Base-by-base conservation (phyloP, 2,329 filamentous ascomycete genomes). In the Albifimbria verrucaria region DNA sequence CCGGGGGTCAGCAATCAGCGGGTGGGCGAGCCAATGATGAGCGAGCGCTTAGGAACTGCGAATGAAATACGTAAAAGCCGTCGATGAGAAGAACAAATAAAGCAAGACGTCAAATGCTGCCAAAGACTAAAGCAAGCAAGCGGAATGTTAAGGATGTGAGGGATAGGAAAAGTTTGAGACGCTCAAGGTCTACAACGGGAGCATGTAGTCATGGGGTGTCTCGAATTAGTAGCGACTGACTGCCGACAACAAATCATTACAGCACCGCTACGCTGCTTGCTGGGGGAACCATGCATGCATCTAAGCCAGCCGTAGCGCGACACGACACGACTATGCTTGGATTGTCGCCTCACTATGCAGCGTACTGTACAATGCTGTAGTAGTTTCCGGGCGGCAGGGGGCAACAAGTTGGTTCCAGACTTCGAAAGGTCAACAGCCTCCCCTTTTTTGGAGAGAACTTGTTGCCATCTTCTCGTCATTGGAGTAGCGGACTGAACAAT, bases 211-310 rank as follows among this genome's bases (percentile, higher is more conserved):
- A 44, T 44, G 42, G 42, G 18, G 22, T 44, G 49, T 51, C 42
- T 52, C 42, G 41, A 47, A 47, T 6, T 5, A 39, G 22, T 20
- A 44, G 26, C 11, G 26, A 48, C 5, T 25, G 21, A 28, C 21
- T 48, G 24, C 26, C 45, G 45, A 20, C 45, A 44, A 44, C 18
- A 21, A 21, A 44, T 44, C 22, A 21, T 6, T 22, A 26, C 18
- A 36, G 28, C 32, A 12, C 52, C 52, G 57, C 49, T 43, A 43
- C 32, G 47, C 42, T 25, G 51, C 21, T 52, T 53, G 57, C 64
- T 59, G 62, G 64, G 62, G 61, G 63, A 63, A 57, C 63, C 64
- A 59, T 65, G 64, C 61, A 55, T 26, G 22, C 43, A 50, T 21
- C 32, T 53, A 46, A 49, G 50, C 56, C 56, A 58, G 55, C 56